phyloP scores from a whole-genome alignment of 2,329 filamentous ascomycete species.

The Ascochyta viciae-villosae region DNA sequence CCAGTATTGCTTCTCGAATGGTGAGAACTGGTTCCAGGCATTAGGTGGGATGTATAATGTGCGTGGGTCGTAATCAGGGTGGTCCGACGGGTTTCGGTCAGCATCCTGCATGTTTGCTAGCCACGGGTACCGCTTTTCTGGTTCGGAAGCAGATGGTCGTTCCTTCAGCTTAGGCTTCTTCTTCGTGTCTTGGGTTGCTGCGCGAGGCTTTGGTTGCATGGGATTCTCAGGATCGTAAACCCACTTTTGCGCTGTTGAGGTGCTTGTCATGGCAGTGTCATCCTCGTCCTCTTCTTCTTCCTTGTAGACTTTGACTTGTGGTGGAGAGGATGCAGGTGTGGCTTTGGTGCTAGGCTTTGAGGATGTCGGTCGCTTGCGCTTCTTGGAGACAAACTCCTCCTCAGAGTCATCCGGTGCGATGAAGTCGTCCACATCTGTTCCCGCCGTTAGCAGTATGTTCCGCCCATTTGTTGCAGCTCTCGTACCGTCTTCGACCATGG shows the following conservation, averaged over 20 bases:
- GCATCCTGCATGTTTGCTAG: conserved; percentile 85
- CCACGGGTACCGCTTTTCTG: conserved; percentile 88
- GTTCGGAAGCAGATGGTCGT: conserved; percentile 82
- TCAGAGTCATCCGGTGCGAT: conserved; percentile 85
- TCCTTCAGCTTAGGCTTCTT: conserved; percentile 50
- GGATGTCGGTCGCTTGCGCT: conserved; percentile 68
- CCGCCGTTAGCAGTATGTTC: not conserved
- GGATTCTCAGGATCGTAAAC: conserved; percentile 70
- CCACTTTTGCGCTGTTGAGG: conserved; percentile 85
- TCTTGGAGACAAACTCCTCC: conserved; percentile 66
- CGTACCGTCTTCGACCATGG: conserved; percentile 62
- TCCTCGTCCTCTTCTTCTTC: conserved; percentile 59
- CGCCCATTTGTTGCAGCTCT: not conserved
- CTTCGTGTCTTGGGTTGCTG: conserved; percentile 39
- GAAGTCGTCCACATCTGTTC: conserved; percentile 81
- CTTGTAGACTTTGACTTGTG: conserved; percentile 46
- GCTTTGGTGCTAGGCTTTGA: conserved; percentile 68
- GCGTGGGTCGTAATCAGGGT: conserved; percentile 89
- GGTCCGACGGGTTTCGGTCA: conserved; percentile 76
- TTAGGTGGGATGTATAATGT: conserved; percentile 87
- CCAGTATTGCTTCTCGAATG: conserved; percentile 99
- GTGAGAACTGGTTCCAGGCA: conserved; percentile 83
- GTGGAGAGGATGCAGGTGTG: conserved; percentile 54
- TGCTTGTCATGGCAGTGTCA: conserved; percentile 61
- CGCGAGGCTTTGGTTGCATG: conserved; percentile 58